Percentiles rank a stretch among this genome's conserved stretches.
Evolutionary conservation across 2,329 filamentous ascomycete species (phyloP).

Genomic region (Fusarium sterilihyphosum): DNA sequence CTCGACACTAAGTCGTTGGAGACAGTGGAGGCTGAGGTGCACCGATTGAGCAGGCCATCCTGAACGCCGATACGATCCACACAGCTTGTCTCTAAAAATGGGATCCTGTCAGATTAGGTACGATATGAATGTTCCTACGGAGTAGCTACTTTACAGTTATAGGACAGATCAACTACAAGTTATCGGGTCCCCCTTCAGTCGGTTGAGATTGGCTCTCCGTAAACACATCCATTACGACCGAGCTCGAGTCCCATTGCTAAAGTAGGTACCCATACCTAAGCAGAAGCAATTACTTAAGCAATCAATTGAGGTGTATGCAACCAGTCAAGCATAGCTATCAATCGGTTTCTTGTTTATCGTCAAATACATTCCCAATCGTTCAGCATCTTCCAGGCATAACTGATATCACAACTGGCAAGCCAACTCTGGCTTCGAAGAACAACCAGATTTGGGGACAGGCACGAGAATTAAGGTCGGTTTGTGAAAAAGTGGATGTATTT

Average conservation of each 20-base stretch:
- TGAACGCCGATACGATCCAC: constrained; percentile 22
- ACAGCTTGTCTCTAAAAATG: constrained; percentile 20
- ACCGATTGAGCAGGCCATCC: constrained; percentile 7
- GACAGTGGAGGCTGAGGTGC: background rate
- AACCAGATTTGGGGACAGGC: background rate
- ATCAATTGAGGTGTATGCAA: background rate
- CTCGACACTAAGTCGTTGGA: background rate
- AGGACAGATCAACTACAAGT: background rate
- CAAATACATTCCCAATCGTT: background rate
- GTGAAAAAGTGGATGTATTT: background rate
- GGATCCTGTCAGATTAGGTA: constrained; percentile 10
- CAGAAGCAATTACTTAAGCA: background rate
- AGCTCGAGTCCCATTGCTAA: background rate
- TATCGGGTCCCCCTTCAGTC: background rate
- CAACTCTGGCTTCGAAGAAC: background rate
- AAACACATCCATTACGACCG: background rate
- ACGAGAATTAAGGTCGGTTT: background rate
- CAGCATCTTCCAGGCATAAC: background rate
- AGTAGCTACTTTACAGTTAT: background rate
- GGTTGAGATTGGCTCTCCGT: background rate
- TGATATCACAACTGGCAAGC: background rate
- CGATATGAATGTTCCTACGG: background rate
- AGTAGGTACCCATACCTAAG: background rate
- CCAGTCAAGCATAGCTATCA: background rate
- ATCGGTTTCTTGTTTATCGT: background rate